Evolutionary conservation across 805 yeast species (phyloP).

Genomic region (Saccharomycopsis sp.): DNA sequence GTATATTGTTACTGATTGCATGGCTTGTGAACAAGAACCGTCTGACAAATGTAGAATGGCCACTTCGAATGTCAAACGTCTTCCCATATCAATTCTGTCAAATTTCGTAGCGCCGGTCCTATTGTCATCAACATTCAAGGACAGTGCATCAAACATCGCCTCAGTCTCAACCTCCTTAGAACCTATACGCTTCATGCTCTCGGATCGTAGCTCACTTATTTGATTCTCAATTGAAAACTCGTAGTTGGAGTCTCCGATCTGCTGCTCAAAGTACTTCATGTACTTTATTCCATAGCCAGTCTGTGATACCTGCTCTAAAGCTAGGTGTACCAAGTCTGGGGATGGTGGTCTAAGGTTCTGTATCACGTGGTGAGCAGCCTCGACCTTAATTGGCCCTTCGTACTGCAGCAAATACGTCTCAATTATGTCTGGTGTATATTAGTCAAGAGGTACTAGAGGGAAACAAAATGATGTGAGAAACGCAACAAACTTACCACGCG

Average conservation of each 20-base stretch:
- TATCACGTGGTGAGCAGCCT: too few species aligned
- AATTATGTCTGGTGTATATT: too few species aligned
- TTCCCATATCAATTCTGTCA: not conserved
- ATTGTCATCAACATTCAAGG: not conserved
- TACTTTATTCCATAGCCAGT: slow-evolving; percentile 6
- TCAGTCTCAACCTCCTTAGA: not conserved
- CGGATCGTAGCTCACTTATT: not conserved
- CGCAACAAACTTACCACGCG: too few species aligned
- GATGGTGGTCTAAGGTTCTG: not conserved
- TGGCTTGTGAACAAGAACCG: slow-evolving; percentile 1
- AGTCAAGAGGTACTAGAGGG: too few species aligned
- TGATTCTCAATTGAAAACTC: not conserved
- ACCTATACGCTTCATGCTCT: not conserved
- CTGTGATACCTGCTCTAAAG: not conserved
- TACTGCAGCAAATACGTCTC: too few species aligned
- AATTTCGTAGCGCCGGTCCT: not conserved
- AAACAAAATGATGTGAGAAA: too few species aligned
- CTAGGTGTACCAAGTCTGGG: slow-evolving; percentile 2
- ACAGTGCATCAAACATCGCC: not conserved
- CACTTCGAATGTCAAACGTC: not conserved
- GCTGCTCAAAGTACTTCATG: not conserved
- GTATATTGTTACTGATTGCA: not conserved
- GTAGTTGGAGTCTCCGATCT: not conserved
- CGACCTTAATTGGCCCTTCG: too few species aligned
- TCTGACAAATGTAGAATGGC: slow-evolving; percentile 4